These are phyloP conservation scores for Aspergillus leporis DNA, from an alignment of 495 filamentous ascomycete species.

Conservation along the genomic window DNA sequence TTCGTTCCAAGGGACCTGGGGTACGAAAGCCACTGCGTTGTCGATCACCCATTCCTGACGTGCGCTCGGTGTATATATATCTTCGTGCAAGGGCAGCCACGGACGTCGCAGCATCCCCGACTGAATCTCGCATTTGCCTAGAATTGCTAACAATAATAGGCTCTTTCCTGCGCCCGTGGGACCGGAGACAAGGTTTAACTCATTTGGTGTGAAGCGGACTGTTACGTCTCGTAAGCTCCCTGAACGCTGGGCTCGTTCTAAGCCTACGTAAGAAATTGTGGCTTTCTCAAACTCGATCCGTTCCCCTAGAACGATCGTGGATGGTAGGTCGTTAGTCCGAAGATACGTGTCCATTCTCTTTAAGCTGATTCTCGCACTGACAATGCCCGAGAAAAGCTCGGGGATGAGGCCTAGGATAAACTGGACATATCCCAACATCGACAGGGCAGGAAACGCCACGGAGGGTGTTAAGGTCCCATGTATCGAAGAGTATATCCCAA, in stretches of 20 bases:
- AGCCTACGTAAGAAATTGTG: slow-evolving; percentile 64
- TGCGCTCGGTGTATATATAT: not conserved
- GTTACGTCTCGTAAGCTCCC: slow-evolving; percentile 52
- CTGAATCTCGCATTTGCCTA: slow-evolving; percentile 52
- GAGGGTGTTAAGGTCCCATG: slow-evolving; percentile 59
- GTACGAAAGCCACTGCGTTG: slow-evolving; percentile 63
- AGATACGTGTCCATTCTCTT: slow-evolving; percentile 65
- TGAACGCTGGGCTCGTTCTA: slow-evolving; percentile 33
- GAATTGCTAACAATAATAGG: slow-evolving; percentile 52
- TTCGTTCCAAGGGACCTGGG: slow-evolving; percentile 76
- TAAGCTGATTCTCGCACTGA: slow-evolving; percentile 62
- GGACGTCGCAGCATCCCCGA: slow-evolving; percentile 40
- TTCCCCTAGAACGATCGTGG: slow-evolving; percentile 41
- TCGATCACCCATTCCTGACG: slow-evolving; percentile 36
- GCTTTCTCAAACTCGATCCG: slow-evolving; percentile 59
- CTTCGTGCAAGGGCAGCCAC: slow-evolving; percentile 15
- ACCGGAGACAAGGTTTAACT: slow-evolving; percentile 59
- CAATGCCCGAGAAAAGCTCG: slow-evolving; percentile 59
- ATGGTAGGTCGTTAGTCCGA: slow-evolving; percentile 53
- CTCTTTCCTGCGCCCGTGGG: slow-evolving; percentile 56
- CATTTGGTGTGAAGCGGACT: slow-evolving; percentile 58
- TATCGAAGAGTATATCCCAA: slow-evolving; percentile 59
- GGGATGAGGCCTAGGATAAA: slow-evolving; percentile 61
- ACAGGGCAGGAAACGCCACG: slow-evolving; percentile 69
- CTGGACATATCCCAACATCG: slow-evolving; percentile 64